Conservation (phyloP, 2,329 filamentous ascomycete genomes). For the Gaeumannomyces tritici region DNA sequence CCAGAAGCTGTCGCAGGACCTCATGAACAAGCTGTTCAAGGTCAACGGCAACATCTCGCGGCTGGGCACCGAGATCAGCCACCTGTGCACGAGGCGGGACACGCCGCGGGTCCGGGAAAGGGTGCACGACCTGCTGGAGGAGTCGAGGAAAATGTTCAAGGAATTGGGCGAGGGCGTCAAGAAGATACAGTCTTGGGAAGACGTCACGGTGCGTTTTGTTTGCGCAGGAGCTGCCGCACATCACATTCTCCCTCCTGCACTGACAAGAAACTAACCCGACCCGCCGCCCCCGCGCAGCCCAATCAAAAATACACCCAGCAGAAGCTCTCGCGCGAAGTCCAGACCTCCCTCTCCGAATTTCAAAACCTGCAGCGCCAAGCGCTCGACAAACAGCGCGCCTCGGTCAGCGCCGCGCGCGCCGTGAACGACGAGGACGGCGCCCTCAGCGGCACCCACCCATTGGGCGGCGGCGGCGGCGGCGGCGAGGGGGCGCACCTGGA, state of each 20-base stretch:
- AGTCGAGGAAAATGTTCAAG: slow-evolving; percentile 79
- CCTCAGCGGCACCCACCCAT: slow-evolving; percentile 8
- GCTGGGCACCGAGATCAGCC: slow-evolving; percentile 72
- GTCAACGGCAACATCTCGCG: slow-evolving; percentile 82
- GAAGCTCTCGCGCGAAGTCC: slow-evolving; percentile 90
- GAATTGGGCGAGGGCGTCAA: slow-evolving; percentile 90
- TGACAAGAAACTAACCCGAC: neutral
- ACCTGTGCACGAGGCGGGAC: slow-evolving; percentile 83
- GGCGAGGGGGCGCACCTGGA: slow-evolving; percentile 35
- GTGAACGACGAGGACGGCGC: slow-evolving; percentile 55
- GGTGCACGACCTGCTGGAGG: slow-evolving; percentile 78
- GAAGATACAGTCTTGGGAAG: slow-evolving; percentile 79
- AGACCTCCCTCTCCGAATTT: slow-evolving; percentile 80
- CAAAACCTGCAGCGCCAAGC: slow-evolving; percentile 83
- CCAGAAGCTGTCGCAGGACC: slow-evolving; percentile 66
- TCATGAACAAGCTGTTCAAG: slow-evolving; percentile 83
- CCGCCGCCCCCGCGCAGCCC: slow-evolving; percentile 45
- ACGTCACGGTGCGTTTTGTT: slow-evolving; percentile 57
- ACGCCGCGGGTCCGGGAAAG: slow-evolving; percentile 84
- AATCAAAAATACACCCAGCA: slow-evolving; percentile 95
- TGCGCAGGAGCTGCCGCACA: neutral
- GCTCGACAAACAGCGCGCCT: slow-evolving; percentile 85
- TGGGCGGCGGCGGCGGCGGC: slow-evolving; percentile 11
- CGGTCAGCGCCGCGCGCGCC: slow-evolving; percentile 70
- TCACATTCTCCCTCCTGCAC: neutral